Conservation (phyloP, 2,329 filamentous ascomycete species). For the Diaporthe vaccinii region DNA sequence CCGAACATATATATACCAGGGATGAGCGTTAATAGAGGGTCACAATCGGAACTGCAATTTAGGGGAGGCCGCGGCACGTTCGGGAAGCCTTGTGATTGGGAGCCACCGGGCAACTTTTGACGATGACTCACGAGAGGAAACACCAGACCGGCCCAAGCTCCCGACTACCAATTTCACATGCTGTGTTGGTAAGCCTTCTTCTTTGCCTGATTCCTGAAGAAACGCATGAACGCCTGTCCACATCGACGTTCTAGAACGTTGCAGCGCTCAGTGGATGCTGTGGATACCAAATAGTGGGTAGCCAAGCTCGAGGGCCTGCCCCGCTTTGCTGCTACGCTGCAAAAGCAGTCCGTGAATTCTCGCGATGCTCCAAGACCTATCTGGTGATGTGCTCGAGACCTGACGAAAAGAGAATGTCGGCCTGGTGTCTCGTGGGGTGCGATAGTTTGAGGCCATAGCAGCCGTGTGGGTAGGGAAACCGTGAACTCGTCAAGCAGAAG, state of each 20-base stretch:
- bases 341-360: background rate
- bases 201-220: background rate
- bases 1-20: conserved; percentile 34
- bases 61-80: background rate
- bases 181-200: background rate
- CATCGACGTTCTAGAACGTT: conserved; percentile 33
- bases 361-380: background rate
- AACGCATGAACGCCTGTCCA: background rate
- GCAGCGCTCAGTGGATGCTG: conserved; percentile 9
- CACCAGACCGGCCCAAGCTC: conserved; percentile 18
- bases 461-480: background rate
- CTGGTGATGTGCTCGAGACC: background rate
- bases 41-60: conserved; percentile 27
- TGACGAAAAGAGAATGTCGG: background rate
- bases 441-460: background rate
- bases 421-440: background rate
- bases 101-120: conserved; percentile 1
- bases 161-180: background rate
- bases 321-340: conserved; percentile 1
- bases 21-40: conserved; percentile 9
- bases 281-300: conserved; percentile 34
- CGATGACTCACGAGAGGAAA: conserved; percentile 17
- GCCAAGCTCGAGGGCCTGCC: background rate
- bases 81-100: conserved; percentile 2
- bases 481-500: background rate